Evolutionary conservation across 164 flowering plant genomes (phyloP), one percentile per base, ranked within the genome.

Genomic region (Litsea cubeba): DNA sequence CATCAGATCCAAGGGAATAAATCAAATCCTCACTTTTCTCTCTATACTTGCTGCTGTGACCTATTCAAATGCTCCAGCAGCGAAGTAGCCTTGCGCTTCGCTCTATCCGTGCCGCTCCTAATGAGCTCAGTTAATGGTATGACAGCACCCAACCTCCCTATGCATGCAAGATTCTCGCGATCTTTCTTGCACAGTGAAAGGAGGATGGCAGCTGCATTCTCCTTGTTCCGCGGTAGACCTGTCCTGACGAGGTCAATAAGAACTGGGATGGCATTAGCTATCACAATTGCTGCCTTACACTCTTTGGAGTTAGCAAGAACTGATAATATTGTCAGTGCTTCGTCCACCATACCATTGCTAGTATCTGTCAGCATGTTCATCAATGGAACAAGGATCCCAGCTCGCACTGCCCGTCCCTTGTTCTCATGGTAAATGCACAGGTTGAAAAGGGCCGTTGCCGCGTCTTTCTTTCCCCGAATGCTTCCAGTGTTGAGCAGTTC

Each of bases 361-460:
- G 89, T 74, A 69, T 90, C 93, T 40, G 87, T 89, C 12, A 95
- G 91, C 97, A 93, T 88, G 32, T 81, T 84, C 76, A 87, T 77
- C 32, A 95, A 74, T 25, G 93, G 89, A 28, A 82, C 74, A 35
- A 93, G 77, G 51, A 93, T 88, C 26, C 98, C 99, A 1, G 99
- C 95, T 76, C 93, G 82, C 8, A 93, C 90, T n/a, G 98, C 98
- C 73, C 97, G 85, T n/a, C 91, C 94, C 73, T 89, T 91, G 85
- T 95, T 95, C 23, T 90, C 97, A 58, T 88, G 94, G 81, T 95
- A 88, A 60, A 90, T 89, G 83, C 97, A 93, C 50, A 95, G 73
- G 72, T 93, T 95, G 77, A 93, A 95, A 62, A 95, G 82, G 11
- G 99, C 99, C 1, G 98, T 91, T 7, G 97, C 97, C 15, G 99